Percentiles rank a stretch among this genome's conserved stretches.
These are phyloP conservation scores for Rostrohypoxylon terebratum DNA, from an alignment of 495 filamentous ascomycete species.

Conservation along the genomic window DNA sequence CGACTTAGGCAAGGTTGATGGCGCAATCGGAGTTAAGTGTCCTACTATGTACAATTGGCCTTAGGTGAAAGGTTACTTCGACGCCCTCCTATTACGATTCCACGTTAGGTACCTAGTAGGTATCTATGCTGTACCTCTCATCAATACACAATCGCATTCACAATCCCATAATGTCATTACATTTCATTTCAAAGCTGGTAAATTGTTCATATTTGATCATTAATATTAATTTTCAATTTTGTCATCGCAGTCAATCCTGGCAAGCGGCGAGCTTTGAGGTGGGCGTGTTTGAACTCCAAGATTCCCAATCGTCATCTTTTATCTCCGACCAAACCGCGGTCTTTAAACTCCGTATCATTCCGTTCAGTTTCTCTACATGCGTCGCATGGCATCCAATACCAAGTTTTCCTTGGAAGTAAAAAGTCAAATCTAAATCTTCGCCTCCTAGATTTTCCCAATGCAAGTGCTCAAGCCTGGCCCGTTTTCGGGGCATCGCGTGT, in stretches of 20 bases:
- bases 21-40: conserved; percentile 37
- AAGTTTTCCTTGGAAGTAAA: background rate
- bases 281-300: background rate
- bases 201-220: background rate
- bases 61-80: conserved; percentile 7
- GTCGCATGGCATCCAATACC: background rate
- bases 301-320: background rate
- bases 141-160: no score
- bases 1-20: conserved; percentile 36
- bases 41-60: conserved; percentile 5
- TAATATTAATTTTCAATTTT: background rate
- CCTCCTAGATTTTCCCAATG: conserved; percentile 13
- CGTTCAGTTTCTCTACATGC: background rate
- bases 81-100: background rate
- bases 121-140: no score
- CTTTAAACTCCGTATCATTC: background rate
- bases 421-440: conserved; percentile 14
- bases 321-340: background rate
- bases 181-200: background rate
- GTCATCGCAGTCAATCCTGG: background rate
- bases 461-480: conserved; percentile 11
- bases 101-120: no score
- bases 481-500: conserved; percentile 20
- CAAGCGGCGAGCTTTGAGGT: background rate
- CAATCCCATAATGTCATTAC: background rate